Evolutionary conservation across 2,329 filamentous ascomycete species (phyloP).

Genomic region (Sporothrix dimorphospora): DNA sequence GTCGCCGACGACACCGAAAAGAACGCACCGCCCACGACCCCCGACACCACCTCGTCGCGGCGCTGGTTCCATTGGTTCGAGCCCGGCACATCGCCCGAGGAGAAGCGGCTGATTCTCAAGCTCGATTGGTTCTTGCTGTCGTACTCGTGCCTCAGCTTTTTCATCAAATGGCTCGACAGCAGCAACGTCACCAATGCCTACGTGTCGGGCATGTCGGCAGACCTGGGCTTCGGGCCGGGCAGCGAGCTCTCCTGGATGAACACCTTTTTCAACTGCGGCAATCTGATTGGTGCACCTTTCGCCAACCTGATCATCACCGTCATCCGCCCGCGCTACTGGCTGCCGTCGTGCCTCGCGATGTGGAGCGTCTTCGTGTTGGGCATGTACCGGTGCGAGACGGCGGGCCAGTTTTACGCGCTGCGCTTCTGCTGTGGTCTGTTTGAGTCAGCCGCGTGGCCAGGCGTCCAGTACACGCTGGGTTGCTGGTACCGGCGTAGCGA

Average conservation of each 20-base stretch:
- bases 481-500: constrained; percentile 69
- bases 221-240: constrained; percentile 47
- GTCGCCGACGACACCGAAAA: constrained; percentile 7
- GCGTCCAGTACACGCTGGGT: constrained; percentile 49
- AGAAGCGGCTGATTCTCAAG: constrained; percentile 53
- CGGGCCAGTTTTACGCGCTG: constrained; percentile 49
- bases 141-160: constrained; percentile 50
- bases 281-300: constrained; percentile 49
- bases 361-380: constrained; percentile 49
- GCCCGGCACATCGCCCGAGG: constrained; percentile 44
- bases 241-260: constrained; percentile 51
- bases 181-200: constrained; percentile 55
- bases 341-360: constrained; percentile 43
- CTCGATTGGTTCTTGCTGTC: constrained; percentile 52
- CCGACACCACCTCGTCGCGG: not conserved
- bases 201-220: constrained; percentile 50
- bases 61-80: constrained; percentile 50
- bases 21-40: not conserved
- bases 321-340: constrained; percentile 48
- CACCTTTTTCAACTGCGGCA: constrained; percentile 52
- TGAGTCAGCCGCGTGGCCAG: constrained; percentile 59
- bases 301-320: constrained; percentile 51
- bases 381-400: constrained; percentile 46
- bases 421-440: constrained; percentile 58
- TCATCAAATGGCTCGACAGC: constrained; percentile 52